Conservation (phyloP, 345 rosid species). For the Camelina laxa region DNA sequence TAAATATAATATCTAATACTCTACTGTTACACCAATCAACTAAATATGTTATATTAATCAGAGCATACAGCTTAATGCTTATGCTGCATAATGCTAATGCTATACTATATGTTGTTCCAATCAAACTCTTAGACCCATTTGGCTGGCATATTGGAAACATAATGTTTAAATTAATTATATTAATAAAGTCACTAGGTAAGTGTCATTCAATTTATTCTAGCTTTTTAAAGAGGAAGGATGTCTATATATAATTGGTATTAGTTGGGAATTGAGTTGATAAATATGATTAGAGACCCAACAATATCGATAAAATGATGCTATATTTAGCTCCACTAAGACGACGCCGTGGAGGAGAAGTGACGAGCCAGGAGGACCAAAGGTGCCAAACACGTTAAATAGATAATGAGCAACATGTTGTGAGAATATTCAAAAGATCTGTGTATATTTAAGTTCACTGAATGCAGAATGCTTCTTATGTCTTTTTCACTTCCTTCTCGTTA, state of each 20-base stretch:
- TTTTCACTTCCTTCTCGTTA: neutral
- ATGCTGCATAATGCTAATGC: too few species aligned
- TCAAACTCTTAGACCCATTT: conserved; percentile 36
- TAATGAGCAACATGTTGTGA: conserved; percentile 37
- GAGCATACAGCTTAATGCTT: too few species aligned
- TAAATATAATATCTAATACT: too few species aligned
- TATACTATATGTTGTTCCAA: too few species aligned
- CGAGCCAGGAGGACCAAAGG: conserved; percentile 14
- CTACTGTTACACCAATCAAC: too few species aligned
- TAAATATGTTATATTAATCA: too few species aligned
- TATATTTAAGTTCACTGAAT: conserved; percentile 20
- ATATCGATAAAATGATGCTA: neutral
- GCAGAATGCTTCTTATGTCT: neutral
- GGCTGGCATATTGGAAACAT: conserved; percentile 32
- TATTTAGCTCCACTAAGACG: neutral
- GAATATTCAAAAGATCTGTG: neutral
- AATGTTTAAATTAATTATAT: neutral
- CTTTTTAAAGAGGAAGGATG: too few species aligned
- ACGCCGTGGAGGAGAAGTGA: neutral
- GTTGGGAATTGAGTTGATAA: neutral
- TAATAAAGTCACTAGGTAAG: too few species aligned
- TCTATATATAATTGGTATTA: too few species aligned
- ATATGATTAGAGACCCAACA: neutral
- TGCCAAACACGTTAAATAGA: conserved; percentile 37
- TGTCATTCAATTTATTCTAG: too few species aligned